Evolutionary conservation across 345 rosid genomes (phyloP), one percentile per base, ranked within the genome.

Genomic region (Carallia brachiata): DNA sequence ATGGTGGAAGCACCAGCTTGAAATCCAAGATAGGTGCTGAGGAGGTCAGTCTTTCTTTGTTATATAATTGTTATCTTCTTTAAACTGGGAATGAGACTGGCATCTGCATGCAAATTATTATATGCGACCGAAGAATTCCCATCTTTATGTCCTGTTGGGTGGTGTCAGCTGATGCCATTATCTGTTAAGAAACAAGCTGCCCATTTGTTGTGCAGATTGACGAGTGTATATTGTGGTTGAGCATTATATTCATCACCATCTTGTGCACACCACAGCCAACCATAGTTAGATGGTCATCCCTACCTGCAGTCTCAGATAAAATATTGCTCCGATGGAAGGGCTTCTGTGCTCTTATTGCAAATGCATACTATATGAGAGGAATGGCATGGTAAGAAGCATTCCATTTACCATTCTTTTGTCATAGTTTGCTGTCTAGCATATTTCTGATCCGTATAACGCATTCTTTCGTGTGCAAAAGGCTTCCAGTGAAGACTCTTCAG

Each of bases 181-280:
- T 8, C 57, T 32, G 9, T 28, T 68, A 58, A 36, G 56, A 32
- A 40, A 66, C 64, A 62, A 16, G 6, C 19, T 50, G 65, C 54
- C 23, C 31, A 27, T 62, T 78, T 19, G 52, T 36, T 6, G 39
- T 59, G 67, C 85, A 93, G 98, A 79, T 91, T 50, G 84, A 93
- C 65, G 96, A 93, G 71, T 93, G 98, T 66, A 91, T 89, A 79
- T 71, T 91, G 77, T 93, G 97, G 98, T 66, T 88, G 79, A 84
- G 98, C 84, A 91, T 91, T 66, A 78, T 88, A 59, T 93, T 91
- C 83, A 93, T 93, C 69, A 93, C 94, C 37, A 93, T 93, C 70
- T 79, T 93, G 85, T 93, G 98, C 70, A 93, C 98, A 0, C 98
- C 98, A 19, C 97, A 93, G 71, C 98, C 91, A 36, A 91, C 98